Base-by-base conservation (phyloP, 805 yeast genomes). In the Candida wancherniae region DNA sequence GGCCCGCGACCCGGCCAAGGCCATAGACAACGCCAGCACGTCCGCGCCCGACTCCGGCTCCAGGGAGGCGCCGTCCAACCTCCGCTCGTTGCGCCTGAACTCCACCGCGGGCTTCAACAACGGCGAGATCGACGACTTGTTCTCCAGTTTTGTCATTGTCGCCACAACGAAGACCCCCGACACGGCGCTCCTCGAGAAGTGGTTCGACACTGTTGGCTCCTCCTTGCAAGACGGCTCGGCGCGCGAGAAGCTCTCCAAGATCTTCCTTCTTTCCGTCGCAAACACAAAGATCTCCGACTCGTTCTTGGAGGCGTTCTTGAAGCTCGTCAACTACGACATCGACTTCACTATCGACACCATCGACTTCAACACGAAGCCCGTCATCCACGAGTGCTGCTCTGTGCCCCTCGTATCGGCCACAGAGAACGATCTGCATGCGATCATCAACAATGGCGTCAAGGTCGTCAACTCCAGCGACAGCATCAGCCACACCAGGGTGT, bases 291-390 rank as follows among this genome's bases (percentile, higher is more conserved):
- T 87, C 11, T 69, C 84, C 1, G 87, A 83, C 50, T 62, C 62
- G 10, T 75, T 80, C 8, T 53, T 73, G 55, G 65, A 67, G 50
- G 67, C 66, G 23, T 81, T 67, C 57, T 63, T 64, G 28, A 67
- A 67, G 6, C 44, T 53, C 26, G 62, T 65, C 19, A 42, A 59
- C 33, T 57, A 57, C 36, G 57, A 62, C 24, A 77, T 90, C 24
- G 81, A 84, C 48, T 61, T 85, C 24, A 56, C 69, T 3, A 73
- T 73, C 31, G 69, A 71, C 13, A 94, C 84, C 44, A 95, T 87
- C 26, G 66, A 61, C 31, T 59, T 62, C 48, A 62, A 63, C 45
- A 61, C 81, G 40, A 75, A 85, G 49, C 82, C 77, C 29, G 73
- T 84, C 25, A 63, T 92, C 11, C 97, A 90, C 52, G 87, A 86